Evolutionary conservation across 441 rosid genomes (phyloP), one percentile per base, ranked within the genome.

Genomic region (Populus tomentosa): DNA sequence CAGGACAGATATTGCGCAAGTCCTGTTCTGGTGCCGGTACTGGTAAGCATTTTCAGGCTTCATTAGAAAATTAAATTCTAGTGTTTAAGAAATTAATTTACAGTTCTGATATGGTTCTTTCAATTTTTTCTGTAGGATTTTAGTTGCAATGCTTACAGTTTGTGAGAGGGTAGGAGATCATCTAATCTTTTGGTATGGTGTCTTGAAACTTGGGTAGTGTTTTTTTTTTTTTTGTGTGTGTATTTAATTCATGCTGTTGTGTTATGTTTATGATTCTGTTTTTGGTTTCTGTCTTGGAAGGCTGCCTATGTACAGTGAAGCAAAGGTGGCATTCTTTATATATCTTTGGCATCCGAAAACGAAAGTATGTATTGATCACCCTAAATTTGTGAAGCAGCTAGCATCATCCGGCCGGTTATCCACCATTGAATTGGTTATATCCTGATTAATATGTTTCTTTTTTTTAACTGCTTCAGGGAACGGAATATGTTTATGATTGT

Each of bases 301-400:
- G 94, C 81, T 92, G 28, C 96, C 94, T 0, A 63, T 92, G 81
- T 91, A 92, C 72, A 77, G 77, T 36, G 96, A 87, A 83, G 93
- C 86, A 21, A 92, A 92, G 75, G 76, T 94, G 85, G 93, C 90
- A 28, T 82, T 90, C 21, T 78, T 91, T 79, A 42, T 92, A 66
- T 91, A 92, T 72, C 90, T 92, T 67, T 88, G 93, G 94, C 82
- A 87, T 77, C 89, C 89, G 1, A 85, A 86, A 81, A 86, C 30
- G 30, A 87, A 78, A 75, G 93, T 90, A 85, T 23, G 86, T 50
- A 14, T 33, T 38, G 36, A 28, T 4, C 35, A 5, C 6, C 35
- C 35, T 33, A 33, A 9, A 16, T n/a, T 20, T 33, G 36, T 6
- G 1, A 33, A 33, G 36, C 36, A 33, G 24, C 24, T 24, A 24